Conservation (phyloP, 305 asterid genomes). For the Rubia tinctorum region DNA sequence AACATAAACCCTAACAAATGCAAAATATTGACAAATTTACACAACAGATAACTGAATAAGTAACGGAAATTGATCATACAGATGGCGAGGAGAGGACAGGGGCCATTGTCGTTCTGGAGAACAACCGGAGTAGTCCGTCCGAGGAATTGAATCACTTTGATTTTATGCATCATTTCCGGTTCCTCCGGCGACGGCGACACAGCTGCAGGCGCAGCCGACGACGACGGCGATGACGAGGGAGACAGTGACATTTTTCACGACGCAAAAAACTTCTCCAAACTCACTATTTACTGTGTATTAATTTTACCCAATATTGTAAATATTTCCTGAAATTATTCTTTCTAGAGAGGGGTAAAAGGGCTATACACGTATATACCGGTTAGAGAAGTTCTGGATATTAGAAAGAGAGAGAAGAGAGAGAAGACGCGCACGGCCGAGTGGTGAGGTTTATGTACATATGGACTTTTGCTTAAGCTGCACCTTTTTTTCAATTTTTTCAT, state of each 20-base stretch:
- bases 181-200: constrained; percentile 17
- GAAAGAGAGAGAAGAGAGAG: constrained; percentile 5
- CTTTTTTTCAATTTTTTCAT: not conserved
- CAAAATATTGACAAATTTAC: not conserved
- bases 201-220: constrained; percentile 9
- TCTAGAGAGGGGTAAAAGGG: not conserved
- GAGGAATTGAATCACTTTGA: constrained; percentile 71
- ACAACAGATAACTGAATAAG: not conserved
- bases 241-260: constrained; percentile 13
- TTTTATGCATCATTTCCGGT: constrained; percentile 33
- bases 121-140: constrained; percentile 81
- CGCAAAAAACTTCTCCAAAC: not conserved
- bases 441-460: not conserved
- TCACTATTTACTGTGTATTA: constrained; percentile 10
- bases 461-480: not conserved
- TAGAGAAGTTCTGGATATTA: not conserved
- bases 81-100: constrained; percentile 93
- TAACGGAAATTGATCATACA: constrained; percentile 9
- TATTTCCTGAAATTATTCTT: not conserved
- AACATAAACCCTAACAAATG: not conserved
- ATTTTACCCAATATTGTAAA: not conserved
- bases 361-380: not conserved
- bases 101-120: constrained; percentile 95
- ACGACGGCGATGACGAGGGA: constrained; percentile 16
- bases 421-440: not conserved